Percentiles rank a stretch among this genome's conserved stretches.
These are phyloP conservation scores for Aspergillus asperescens DNA, from an alignment of 495 filamentous ascomycete genomes.

Conservation along the genomic window DNA sequence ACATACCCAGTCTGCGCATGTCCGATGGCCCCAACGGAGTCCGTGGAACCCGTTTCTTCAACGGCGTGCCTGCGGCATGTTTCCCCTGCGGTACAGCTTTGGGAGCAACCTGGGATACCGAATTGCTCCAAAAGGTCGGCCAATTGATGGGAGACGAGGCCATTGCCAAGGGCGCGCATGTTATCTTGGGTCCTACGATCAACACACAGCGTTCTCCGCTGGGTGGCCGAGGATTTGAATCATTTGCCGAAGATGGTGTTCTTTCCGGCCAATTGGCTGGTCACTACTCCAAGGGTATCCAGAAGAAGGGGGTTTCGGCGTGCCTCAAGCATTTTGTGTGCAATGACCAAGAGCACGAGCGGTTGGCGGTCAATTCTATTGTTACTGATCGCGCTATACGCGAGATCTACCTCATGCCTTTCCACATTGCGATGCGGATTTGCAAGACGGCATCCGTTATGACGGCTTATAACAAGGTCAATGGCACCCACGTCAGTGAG, in stretches of 20 bases:
- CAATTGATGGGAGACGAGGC: constrained; percentile 62
- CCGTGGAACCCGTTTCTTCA: constrained; percentile 68
- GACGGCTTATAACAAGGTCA: constrained; percentile 72
- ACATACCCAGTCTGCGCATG: constrained; percentile 62
- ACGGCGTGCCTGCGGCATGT: constrained; percentile 61
- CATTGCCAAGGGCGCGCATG: constrained; percentile 62
- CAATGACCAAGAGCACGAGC: constrained; percentile 73
- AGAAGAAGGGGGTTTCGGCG: constrained; percentile 63
- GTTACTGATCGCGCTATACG: constrained; percentile 65
- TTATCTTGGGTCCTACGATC: constrained; percentile 70
- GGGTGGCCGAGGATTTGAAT: constrained; percentile 75
- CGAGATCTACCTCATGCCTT: constrained; percentile 72
- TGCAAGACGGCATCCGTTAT: constrained; percentile 62
- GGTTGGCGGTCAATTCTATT: constrained; percentile 61
- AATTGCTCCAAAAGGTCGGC: constrained; percentile 57
- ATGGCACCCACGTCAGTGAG: constrained; percentile 65
- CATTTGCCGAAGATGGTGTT: constrained; percentile 72
- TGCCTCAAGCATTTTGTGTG: constrained; percentile 79
- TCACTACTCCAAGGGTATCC: constrained; percentile 61
- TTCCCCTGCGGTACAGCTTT: constrained; percentile 66
- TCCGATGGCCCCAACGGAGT: constrained; percentile 75
- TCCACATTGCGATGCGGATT: constrained; percentile 65
- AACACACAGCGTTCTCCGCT: constrained; percentile 73
- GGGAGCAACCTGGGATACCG: constrained; percentile 64
- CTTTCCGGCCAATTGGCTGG: constrained; percentile 65